Percentiles rank a stretch among this genome's conserved stretches.
Conservation (phyloP, 2,329 filamentous ascomycete species). For the Curvularia sp. region DNA sequence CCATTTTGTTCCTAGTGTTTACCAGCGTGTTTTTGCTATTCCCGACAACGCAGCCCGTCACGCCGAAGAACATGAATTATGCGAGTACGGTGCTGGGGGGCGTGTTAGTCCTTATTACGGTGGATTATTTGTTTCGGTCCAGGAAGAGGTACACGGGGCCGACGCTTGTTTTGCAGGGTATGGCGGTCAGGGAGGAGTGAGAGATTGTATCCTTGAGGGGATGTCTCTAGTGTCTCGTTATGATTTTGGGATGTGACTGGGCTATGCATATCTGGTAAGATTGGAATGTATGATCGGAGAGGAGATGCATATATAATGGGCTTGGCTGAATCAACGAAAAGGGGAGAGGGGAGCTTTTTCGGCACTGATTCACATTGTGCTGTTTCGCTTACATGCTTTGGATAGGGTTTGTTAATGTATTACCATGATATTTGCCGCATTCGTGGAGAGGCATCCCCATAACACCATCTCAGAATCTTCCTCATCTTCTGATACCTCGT, state of each 20-base stretch:
- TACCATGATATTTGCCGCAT: not conserved
- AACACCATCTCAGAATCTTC: not conserved
- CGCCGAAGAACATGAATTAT: slow-evolving; percentile 30
- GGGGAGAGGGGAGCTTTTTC: too few relatives aligned
- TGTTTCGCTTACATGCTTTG: not conserved
- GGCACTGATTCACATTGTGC: too few relatives aligned
- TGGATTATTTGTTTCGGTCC: not conserved
- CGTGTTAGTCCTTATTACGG: slow-evolving; percentile 1
- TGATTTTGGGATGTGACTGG: not conserved
- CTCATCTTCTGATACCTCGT: not conserved
- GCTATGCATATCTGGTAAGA: too few relatives aligned
- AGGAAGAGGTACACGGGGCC: slow-evolving; percentile 3
- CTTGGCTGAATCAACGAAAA: too few relatives aligned
- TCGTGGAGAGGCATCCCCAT: not conserved
- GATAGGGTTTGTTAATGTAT: not conserved
- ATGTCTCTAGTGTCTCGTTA: not conserved
- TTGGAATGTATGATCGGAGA: too few relatives aligned
- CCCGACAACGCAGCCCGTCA: slow-evolving; percentile 27
- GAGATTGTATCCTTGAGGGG: not conserved
- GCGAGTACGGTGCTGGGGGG: slow-evolving; percentile 13
- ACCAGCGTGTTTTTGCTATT: slow-evolving; percentile 34
- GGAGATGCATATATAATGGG: too few relatives aligned
- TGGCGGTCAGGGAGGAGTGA: not conserved
- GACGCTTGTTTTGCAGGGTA: slow-evolving; percentile 1
- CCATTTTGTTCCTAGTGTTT: slow-evolving; percentile 23